Evolutionary conservation across 2,329 filamentous ascomycete species (phyloP), one percentile per base, ranked within the genome.

Genomic region (Diaporthe sp.): DNA sequence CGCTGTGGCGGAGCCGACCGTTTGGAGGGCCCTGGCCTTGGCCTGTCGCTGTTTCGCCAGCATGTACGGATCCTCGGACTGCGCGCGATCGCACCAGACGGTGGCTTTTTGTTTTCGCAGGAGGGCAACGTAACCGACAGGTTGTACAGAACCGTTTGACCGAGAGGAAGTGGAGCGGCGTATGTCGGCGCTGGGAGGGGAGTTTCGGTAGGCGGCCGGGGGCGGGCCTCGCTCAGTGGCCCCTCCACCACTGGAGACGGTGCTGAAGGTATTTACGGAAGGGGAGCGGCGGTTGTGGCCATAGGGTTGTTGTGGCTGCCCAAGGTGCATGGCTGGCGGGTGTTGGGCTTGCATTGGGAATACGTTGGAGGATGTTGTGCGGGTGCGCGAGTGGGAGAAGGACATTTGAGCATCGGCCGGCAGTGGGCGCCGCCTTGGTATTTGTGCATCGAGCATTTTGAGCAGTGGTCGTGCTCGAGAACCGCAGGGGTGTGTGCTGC

Each of bases 71-170:
- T 99, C 97, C 84, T 98, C 95, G 77, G 94, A 92, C 83, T 99
- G 97, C 13, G 96, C 91, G 72, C 96, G 93, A 82, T 98, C 97
- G 86, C 96, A 98, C 97, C 97, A 99, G 6, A 99, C 97, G 0
- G 97, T 99, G 44, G 95, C 97, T 84, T 98, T 98, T 85, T 99
- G 97, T 83, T 96, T 96, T 77, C 97, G 92, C 86, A 99, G 93
- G n/a, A 98, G 89, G 49, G 97, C 96, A 70, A 99, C 97, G 84
- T 99, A 99, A 78, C 95, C 93, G n/a, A 89, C 89, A 2, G 93
- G 86, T 77, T 90, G 90, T 22, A 87, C 87, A 73, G 87, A 87
- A 31, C 83, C 87, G 77, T 89, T 90, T 31, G 95, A 97, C 80
- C 95, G 92, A 70, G 94, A 94, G 4, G 95, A 98, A 42, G 92